A percentile compares a stretch with the other conserved stretches of the same genome.
Evolutionary conservation across 2,329 filamentous ascomycete genomes (phyloP).

Genomic region (Penicillium sp.): DNA sequence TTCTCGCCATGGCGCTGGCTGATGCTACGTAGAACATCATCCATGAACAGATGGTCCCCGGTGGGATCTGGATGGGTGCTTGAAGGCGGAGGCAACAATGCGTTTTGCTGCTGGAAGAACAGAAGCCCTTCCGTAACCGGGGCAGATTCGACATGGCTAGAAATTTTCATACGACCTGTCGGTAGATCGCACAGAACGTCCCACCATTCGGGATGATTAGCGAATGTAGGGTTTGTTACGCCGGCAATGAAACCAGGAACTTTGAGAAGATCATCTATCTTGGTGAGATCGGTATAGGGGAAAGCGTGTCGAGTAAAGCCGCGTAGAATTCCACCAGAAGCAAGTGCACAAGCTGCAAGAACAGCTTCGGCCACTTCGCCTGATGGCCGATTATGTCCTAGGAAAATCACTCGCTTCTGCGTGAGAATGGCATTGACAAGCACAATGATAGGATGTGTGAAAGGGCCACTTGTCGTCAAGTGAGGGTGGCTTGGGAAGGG

Average conservation of each 20-base stretch:
- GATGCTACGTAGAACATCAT: constrained; percentile 80
- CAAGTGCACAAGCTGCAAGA: constrained; percentile 90
- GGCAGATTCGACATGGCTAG: constrained; percentile 79
- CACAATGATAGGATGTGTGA: constrained; percentile 92
- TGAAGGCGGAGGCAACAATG: constrained; percentile 32
- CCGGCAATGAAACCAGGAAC: constrained; percentile 97
- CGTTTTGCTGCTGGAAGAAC: constrained; percentile 79
- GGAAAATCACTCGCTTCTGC: constrained; percentile 93
- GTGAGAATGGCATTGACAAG: constrained; percentile 93
- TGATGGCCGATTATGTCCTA: constrained; percentile 92
- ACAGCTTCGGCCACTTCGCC: constrained; percentile 98
- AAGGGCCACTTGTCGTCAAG: constrained; percentile 85
- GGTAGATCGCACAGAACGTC: constrained; percentile 92
- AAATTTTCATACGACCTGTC: constrained; percentile 92
- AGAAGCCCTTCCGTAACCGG: constrained; percentile 80
- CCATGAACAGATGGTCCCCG: constrained; percentile 87
- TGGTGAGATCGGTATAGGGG: constrained; percentile 95
- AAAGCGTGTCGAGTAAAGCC: constrained; percentile 97
- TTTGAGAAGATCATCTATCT: constrained; percentile 93
- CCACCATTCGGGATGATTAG: constrained; percentile 97
- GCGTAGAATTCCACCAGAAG: constrained; percentile 85
- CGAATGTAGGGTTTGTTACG: constrained; percentile 95
- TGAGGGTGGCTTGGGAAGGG: constrained; percentile 87
- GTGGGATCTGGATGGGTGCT: constrained; percentile 66
- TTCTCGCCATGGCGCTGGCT: constrained; percentile 84